A percentile compares a stretch with the other conserved stretches of the same genome.
Evolutionary conservation across 176 grass and related monocot genomes (phyloP).

Genomic region (Cenchrus fungigraminus): DNA sequence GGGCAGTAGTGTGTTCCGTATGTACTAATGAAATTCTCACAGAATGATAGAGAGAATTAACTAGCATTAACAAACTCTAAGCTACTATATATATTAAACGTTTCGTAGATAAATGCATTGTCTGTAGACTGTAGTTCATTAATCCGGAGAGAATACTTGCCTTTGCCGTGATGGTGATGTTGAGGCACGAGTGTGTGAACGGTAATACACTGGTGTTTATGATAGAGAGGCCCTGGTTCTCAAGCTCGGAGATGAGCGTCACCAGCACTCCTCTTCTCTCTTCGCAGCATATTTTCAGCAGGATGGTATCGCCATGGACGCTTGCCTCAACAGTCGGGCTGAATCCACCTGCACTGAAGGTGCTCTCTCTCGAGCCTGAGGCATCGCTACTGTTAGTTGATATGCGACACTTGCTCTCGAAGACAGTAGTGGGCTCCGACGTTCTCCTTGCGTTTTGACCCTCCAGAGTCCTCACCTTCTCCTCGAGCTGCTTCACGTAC

Average conservation of each 20-base stretch:
- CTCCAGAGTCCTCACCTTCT: constrained; percentile 59
- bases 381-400: not conserved
- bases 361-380: constrained; percentile 11
- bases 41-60: not conserved
- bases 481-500: constrained; percentile 64
- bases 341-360: not conserved
- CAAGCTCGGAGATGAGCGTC: constrained; percentile 60
- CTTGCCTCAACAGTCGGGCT: constrained; percentile 50
- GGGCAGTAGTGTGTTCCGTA: not conserved
- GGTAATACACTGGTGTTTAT: constrained; percentile 59
- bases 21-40: not conserved
- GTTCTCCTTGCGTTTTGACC: constrained; percentile 37
- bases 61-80: too few species aligned
- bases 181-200: constrained; percentile 55
- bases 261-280: constrained; percentile 56
- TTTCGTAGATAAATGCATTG: not conserved
- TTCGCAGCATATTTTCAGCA: constrained; percentile 61
- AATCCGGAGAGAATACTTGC: constrained; percentile 28
- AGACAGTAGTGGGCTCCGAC: constrained; percentile 31
- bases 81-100: not conserved
- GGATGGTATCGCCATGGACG: constrained; percentile 42
- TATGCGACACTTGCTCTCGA: constrained; percentile 54
- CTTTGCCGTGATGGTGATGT: constrained; percentile 61
- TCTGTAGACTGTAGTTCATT: not conserved
- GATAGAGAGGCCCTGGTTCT: constrained; percentile 54